phyloP scores from a whole-genome alignment of 2,329 filamentous ascomycete genomes.

The Aspergillus clavatus region DNA sequence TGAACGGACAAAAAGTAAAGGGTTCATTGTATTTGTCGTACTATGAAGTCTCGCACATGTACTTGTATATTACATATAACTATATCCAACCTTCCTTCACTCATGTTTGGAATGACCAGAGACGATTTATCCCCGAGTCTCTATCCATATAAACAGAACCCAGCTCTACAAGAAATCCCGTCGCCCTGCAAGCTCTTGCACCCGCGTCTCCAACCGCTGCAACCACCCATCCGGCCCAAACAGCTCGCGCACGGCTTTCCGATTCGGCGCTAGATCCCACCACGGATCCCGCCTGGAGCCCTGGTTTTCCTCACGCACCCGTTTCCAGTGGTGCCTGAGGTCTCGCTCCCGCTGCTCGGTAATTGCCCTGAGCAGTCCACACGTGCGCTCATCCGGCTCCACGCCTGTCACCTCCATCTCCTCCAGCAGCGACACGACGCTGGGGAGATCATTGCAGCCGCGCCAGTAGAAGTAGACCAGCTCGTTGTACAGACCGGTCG shows the following conservation, averaged over 20 bases:
- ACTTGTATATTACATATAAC: background rate
- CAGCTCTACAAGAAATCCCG: background rate
- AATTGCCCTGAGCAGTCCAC: slow-evolving; percentile 28
- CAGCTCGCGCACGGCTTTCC: slow-evolving; percentile 25
- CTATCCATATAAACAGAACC: background rate
- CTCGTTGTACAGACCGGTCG: slow-evolving; percentile 41
- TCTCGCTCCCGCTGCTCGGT: slow-evolving; percentile 23
- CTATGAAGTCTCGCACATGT: background rate
- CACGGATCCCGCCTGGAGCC: slow-evolving; percentile 17
- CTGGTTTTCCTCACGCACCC: slow-evolving; percentile 1
- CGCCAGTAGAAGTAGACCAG: slow-evolving; percentile 42
- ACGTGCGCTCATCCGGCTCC: slow-evolving; percentile 33
- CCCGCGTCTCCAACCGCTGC: slow-evolving; percentile 14
- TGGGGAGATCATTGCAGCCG: slow-evolving; percentile 37
- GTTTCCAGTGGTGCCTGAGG: slow-evolving; percentile 13
- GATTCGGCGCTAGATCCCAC: slow-evolving; percentile 31
- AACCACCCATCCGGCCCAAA: slow-evolving; percentile 25
- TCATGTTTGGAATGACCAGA: background rate
- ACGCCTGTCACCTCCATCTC: slow-evolving; percentile 45
- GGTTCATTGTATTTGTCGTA: background rate
- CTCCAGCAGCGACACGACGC: slow-evolving; percentile 35
- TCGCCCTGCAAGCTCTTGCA: slow-evolving; percentile 5
- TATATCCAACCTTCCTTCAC: slow-evolving; percentile 4
- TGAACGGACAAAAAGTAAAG: background rate
- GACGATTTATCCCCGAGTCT: background rate